Base-by-base conservation (phyloP, 352 stramenopile genomes). In the Globisporangium radiosum region DNA sequence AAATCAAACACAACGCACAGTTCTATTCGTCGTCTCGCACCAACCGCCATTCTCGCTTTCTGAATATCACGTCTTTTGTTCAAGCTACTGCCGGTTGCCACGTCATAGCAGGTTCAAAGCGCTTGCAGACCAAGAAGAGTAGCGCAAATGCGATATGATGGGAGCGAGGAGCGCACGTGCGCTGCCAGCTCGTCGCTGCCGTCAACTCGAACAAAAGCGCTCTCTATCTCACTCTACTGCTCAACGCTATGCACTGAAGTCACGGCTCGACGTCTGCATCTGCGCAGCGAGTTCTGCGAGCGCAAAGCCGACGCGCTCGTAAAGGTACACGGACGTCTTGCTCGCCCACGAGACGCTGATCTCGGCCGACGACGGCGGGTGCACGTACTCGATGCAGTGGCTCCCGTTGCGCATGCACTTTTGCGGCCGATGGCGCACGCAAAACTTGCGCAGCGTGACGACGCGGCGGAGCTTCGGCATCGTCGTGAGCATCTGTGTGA, bases 331-430 rank as follows among this genome's bases (percentile, higher is more conserved):
- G 3, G 70, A 81, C 6, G 84, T 80, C 64, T 90, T 87, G 62
- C 80, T 74, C 47, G 84, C 78, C 84, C 84, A 94, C 40, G 84
- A 94, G 38, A 94, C 84, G 36, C 78, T 63, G 60, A 94, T 90
- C 62, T 90, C 71, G 40, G 70, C 71, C 62, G 88, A 68, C 49
- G 74, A 42, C 0, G 84, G 84, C 38, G 84, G 84, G 54, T 93
- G 78, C 8, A 85, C 73, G 61, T 89, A 94, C 10, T 81, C 67
- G 25, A 85, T 61, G 60, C 84, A 94, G 51, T 68, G 73, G 54
- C 78, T 91, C 8, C 64, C 62, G 33, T 73, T 69, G 45, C 76
- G 76, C 40, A 49, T 52, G 63, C 84, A 94, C 66, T 86, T 87
- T 25, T 75, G 61, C 36, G 75, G 60, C 1, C 84, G 79, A 55